Base-by-base conservation (phyloP, 108 stramenopile species). In the Nitzschia palea region DNA sequence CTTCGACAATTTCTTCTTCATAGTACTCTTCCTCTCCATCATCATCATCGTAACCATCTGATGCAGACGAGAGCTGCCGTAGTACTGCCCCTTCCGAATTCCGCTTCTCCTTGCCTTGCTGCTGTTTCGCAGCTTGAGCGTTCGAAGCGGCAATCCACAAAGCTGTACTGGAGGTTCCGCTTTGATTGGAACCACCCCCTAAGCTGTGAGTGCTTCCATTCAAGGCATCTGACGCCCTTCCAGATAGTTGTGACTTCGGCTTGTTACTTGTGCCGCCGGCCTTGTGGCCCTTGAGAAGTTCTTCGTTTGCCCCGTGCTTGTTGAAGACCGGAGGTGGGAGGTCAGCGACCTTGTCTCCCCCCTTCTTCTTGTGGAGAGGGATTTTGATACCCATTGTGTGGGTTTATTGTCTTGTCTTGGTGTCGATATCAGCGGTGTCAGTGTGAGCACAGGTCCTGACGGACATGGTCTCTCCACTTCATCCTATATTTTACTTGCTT, bases 221-320 rank as follows among this genome's bases (percentile, higher is more conserved):
- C 26, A 3, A 15, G 50, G n/a, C 33, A 0, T 30, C 20, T 0
- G 27, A n/a, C 0, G 35, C 40, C n/a, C n/a, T n/a, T 4, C 8
- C 15, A 15, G 37, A 34, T 18, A 0, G 34, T 20, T 17, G 36
- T 20, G 8, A 18, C 22, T 29, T 42, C 17, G 30, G 18, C 25
- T n/a, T 34, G 22, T 31, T 27, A n/a, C n/a, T n/a, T n/a, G n/a
- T n/a, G 56, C 56, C n/a, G 56, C 25, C 32, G 56, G 37, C 31
- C 44, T 69, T 59, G 58, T 69, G 68, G 4, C 61, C 70, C 52
- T 59, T 68, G 28, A 55, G 67, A 20, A 68, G 37, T 20, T 68
- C 55, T 17, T 67, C 57, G 4, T 35, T 33, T 22, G 23, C 18
- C 45, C 15, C 36, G 35, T 68, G 55, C 26, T 58, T 68, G 55